These are phyloP conservation scores for Ceratocystis alfenasii DNA, from an alignment of 2,329 filamentous ascomycete species.

Conservation along the genomic window DNA sequence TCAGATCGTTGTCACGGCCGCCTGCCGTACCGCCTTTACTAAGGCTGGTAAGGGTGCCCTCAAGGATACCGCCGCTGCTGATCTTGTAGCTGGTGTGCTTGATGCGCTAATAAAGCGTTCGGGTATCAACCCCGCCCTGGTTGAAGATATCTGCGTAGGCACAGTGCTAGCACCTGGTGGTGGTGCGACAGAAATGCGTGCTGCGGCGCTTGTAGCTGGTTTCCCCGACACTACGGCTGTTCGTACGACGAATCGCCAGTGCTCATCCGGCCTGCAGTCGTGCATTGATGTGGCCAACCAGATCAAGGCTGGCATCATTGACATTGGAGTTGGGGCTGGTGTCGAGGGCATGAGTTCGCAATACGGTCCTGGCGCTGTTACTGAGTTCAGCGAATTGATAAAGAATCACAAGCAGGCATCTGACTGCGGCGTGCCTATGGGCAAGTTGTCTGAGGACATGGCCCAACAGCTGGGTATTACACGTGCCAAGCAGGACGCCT, in stretches of 20 bases:
- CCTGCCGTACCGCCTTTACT: constrained; percentile 82
- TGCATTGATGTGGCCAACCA: constrained; percentile 90
- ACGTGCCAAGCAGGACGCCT: constrained; percentile 72
- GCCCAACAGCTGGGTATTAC: constrained; percentile 67
- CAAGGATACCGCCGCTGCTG: constrained; percentile 83
- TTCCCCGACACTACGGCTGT: constrained; percentile 80
- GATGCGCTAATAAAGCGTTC: constrained; percentile 72
- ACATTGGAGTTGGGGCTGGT: constrained; percentile 83
- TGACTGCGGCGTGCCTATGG: constrained; percentile 98
- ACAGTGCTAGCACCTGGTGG: constrained; percentile 84
- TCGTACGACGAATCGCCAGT: constrained; percentile 84
- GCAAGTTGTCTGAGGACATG: constrained; percentile 86
- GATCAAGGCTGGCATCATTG: constrained; percentile 84
- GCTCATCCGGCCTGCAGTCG: constrained; percentile 83
- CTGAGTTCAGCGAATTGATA: constrained; percentile 83
- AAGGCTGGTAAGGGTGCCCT: constrained; percentile 88
- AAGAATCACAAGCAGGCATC: constrained; percentile 69
- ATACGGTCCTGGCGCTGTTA: constrained; percentile 80
- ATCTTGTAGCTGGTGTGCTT: constrained; percentile 75
- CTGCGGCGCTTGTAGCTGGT: constrained; percentile 77
- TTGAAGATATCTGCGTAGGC: constrained; percentile 88
- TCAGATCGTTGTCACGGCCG: constrained; percentile 78
- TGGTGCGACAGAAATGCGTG: constrained; percentile 93
- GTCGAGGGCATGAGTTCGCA: constrained; percentile 93
- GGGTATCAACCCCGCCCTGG: constrained; percentile 71